Percentiles rank a stretch among this genome's conserved stretches.
Conservation (phyloP, 1,284 basidiomycete species). For the Anthracocystis panici-leucophaei region DNA sequence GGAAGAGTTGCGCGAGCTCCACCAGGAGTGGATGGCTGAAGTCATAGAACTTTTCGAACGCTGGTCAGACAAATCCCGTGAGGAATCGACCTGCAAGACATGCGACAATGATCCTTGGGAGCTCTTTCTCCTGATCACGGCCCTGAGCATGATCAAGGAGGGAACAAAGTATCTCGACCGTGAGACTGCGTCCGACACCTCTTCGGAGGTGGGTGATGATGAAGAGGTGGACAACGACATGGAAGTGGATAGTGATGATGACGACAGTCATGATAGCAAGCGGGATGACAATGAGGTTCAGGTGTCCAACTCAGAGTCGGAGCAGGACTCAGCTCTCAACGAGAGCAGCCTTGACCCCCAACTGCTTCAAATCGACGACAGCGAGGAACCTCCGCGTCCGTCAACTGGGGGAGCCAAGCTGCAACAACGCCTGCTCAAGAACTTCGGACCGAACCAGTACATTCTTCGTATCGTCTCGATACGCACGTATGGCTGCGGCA, state of each 20-base stretch:
- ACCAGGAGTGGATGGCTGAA: constrained; percentile 6
- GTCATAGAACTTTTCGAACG: constrained; percentile 11
- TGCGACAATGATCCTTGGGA: constrained; percentile 37
- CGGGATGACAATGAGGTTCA: not conserved
- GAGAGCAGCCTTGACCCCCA: not conserved
- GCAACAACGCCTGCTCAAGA: constrained; percentile 11
- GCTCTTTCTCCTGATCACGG: constrained; percentile 24
- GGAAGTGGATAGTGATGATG: not conserved
- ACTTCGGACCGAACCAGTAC: constrained; percentile 33
- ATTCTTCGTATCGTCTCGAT: constrained; percentile 34
- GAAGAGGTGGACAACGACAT: not conserved
- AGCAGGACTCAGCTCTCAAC: not conserved
- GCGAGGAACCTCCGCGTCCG: constrained; percentile 7
- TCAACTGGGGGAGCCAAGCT: not conserved
- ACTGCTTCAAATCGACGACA: not conserved
- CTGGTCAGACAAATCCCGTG: constrained; percentile 24
- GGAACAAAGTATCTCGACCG: constrained; percentile 28
- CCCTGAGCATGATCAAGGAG: constrained; percentile 9
- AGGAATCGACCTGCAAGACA: constrained; percentile 15
- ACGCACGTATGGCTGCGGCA: no score
- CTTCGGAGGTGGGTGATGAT: constrained; percentile 3
- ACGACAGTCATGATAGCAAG: constrained; percentile 5
- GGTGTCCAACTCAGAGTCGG: not conserved
- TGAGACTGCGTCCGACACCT: constrained; percentile 31
- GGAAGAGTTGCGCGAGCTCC: constrained; percentile 1